Percentiles rank a stretch among this genome's conserved stretches.
phyloP scores from a whole-genome alignment of 495 filamentous ascomycete genomes.

The Bathelium albidoporum region DNA sequence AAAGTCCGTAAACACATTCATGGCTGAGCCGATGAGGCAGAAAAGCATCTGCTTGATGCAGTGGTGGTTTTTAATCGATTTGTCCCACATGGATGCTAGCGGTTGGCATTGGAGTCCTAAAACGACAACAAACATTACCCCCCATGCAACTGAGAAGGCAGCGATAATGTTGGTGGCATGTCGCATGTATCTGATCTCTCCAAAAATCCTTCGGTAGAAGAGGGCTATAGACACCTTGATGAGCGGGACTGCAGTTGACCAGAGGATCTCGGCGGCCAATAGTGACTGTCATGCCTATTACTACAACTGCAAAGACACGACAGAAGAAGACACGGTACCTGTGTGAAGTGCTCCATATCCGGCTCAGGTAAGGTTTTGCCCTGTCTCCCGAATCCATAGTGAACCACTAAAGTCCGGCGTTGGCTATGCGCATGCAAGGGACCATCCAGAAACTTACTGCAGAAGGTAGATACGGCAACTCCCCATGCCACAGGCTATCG shows the following conservation, averaged over 20 bases:
- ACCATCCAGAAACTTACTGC: background rate
- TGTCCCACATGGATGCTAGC: background rate
- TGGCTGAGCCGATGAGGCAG: background rate
- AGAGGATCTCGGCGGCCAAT: background rate
- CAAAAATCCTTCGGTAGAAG: slow-evolving; percentile 3
- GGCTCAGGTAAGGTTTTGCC: background rate
- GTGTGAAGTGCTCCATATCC: background rate
- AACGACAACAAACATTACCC: background rate
- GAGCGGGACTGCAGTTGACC: background rate
- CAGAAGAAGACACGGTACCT: background rate
- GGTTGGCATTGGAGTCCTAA: background rate
- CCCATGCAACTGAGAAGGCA: background rate
- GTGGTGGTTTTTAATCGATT: background rate
- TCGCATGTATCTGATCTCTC: slow-evolving; percentile 2
- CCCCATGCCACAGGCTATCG: background rate
- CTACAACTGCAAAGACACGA: background rate
- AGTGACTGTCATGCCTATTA: background rate
- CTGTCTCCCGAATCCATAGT: background rate
- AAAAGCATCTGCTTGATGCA: slow-evolving; percentile 1
- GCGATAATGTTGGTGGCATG: background rate
- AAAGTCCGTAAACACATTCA: background rate
- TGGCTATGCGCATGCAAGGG: too few relatives aligned
- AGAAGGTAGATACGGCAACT: background rate
- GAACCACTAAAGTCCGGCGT: background rate
- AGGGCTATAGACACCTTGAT: background rate